Conservation (phyloP, 129 eudicot species). For the Pittosporum tobira region DNA sequence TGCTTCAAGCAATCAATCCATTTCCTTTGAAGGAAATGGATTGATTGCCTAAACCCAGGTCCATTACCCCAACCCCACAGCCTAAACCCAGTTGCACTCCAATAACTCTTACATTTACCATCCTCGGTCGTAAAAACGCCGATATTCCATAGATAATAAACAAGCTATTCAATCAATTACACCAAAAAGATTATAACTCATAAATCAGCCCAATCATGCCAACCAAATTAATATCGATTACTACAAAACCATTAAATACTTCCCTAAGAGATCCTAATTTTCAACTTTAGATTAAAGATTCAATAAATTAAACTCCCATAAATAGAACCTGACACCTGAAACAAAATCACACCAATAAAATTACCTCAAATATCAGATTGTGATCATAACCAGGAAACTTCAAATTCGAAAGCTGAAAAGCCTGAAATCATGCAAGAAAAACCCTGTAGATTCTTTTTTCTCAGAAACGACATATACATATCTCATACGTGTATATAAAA, state of each 20-base stretch:
- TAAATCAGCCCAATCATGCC: background rate
- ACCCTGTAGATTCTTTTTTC: no score
- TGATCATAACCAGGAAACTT: no score
- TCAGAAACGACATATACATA: no score
- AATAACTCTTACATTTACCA: background rate
- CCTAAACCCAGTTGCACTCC: background rate
- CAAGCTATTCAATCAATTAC: background rate
- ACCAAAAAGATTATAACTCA: background rate
- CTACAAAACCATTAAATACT: background rate
- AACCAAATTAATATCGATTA: background rate
- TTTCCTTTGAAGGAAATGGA: slow-evolving; percentile 12
- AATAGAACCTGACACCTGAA: background rate
- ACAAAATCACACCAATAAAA: background rate
- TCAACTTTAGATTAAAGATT: no score
- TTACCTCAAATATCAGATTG: no score
- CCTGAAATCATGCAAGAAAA: no score
- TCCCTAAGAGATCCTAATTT: no score
- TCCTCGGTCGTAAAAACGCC: background rate
- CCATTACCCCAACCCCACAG: background rate
- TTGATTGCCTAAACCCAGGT: background rate
- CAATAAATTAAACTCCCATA: background rate
- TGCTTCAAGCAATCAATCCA: slow-evolving; percentile 9
- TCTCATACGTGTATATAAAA: no score
- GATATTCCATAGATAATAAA: background rate
- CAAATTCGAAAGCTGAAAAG: no score